Conservation (phyloP, 2,329 filamentous ascomycete species). For the Monilinia aucupariae region DNA sequence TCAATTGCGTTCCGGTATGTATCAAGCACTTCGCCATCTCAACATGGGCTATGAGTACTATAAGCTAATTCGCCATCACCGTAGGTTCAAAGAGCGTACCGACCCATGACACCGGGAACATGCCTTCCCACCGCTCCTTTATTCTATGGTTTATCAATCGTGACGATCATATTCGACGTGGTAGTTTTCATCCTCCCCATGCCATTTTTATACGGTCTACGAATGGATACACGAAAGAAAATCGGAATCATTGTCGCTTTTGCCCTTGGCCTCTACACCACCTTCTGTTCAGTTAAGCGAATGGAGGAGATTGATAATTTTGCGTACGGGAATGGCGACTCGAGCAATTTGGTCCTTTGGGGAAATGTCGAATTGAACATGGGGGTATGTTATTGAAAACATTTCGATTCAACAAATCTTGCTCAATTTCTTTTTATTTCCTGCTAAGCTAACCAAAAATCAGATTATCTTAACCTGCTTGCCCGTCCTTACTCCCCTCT, state of each 20-base stretch:
- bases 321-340: conserved; percentile 33
- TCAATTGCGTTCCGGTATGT: conserved; percentile 4
- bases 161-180: conserved; percentile 11
- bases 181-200: conserved; percentile 22
- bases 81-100: conserved; percentile 1
- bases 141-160: neutral
- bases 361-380: conserved; percentile 11
- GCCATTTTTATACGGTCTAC: conserved; percentile 18
- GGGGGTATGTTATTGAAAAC: neutral
- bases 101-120: neutral
- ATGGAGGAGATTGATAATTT: conserved; percentile 15
- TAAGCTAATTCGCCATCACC: neutral
- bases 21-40: neutral
- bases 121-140: conserved; percentile 2
- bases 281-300: conserved; percentile 14
- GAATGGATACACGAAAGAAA: conserved; percentile 20
- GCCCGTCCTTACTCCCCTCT: conserved; percentile 20
- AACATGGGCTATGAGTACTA: neutral
- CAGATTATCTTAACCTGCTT: conserved; percentile 23
- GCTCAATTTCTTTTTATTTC: too few relatives aligned
- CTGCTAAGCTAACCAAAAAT: neutral
- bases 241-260: conserved; percentile 21
- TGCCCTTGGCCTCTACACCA: conserved; percentile 19
- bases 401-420: neutral
- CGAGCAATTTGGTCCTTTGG: conserved; percentile 10